Base-by-base conservation (phyloP, 1,284 basidiomycete species). In the Stygiomarasmius scandens region DNA sequence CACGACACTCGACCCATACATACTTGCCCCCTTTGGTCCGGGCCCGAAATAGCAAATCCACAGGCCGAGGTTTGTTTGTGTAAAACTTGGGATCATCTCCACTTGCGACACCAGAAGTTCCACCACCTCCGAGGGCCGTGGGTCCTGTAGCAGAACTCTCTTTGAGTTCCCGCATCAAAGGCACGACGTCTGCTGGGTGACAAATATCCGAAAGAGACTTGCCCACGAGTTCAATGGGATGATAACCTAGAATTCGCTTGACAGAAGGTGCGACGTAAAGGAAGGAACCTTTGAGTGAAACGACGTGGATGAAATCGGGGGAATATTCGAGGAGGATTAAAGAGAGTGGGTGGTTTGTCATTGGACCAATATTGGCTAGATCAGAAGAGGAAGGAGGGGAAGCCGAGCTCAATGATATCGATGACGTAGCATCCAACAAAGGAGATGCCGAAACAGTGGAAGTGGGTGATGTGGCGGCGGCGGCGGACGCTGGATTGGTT, bases 261-360 rank as follows among this genome's bases (percentile, higher is more conserved):
- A 95, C 84, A n/a, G 86, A 83, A 0, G 93, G 93, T 0, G 94
- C 92, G 55, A 94, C 92, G 69, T 97, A 98, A 52, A 96, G 83
- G 74, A 98, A 94, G 8, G 83, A 83, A n/a, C 96, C 96, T 68
- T 97, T 97, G 62, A 98, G 85, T 3, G 93, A 95, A 25, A 98
- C 80, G 43, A 97, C 95, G 67, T 93, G 90, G 27, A 97, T 78
- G 68, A 96, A 93, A 70, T 97, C 94, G 49, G 86, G 81, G 11
- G 77, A 75, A 49, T 83, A 76, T 61, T 89, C 86, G 54, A 95
- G 82, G 23, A 95, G 76, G 49, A 92, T 72, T 60, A 89, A 79
- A 54, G 86, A 82, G 20, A 92, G 71, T 9, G 77, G 74, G 38
- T 81, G 75, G 61, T 79, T 80, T 59, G 38, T 22, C 14, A 48